Conservation (phyloP, 495 filamentous ascomycete species). For the Barbatosphaeria neglecta region DNA sequence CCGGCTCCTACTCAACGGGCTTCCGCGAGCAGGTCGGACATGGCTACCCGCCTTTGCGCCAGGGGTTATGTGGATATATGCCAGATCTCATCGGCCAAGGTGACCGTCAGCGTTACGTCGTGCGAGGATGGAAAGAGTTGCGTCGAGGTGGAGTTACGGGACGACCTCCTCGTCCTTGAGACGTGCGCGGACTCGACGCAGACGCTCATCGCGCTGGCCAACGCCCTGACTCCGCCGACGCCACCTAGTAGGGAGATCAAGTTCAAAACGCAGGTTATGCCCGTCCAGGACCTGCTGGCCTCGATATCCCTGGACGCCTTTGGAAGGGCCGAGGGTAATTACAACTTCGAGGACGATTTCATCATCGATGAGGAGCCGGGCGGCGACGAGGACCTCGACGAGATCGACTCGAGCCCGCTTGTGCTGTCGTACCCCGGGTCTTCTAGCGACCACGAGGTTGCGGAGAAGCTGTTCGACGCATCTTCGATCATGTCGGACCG, state of each 20-base stretch:
- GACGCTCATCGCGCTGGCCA: conserved; percentile 70
- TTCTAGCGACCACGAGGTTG: conserved; percentile 19
- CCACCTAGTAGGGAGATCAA: conserved; percentile 69
- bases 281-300: conserved; percentile 76
- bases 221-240: conserved; percentile 70
- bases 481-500: conserved; percentile 18
- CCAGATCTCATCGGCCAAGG: conserved; percentile 68
- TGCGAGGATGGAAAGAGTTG: conserved; percentile 46
- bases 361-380: conserved; percentile 25
- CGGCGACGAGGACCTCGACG: conserved; percentile 22
- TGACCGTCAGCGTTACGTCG: conserved; percentile 40
- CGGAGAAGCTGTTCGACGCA: conserved; percentile 30
- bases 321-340: conserved; percentile 40
- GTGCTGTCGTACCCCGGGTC: conserved; percentile 25
- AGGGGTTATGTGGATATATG: conserved; percentile 76
- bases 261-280: conserved; percentile 78
- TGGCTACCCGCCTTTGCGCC: conserved; percentile 37
- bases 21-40: neutral
- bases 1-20: neutral
- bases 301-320: conserved; percentile 83
- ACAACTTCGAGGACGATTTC: conserved; percentile 47
- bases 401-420: conserved; percentile 20
- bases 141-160: conserved; percentile 68
- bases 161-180: conserved; percentile 82
- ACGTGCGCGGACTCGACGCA: conserved; percentile 96